Conservation (phyloP, 805 yeast species). For the Lipomyces spencermartinsiae region DNA sequence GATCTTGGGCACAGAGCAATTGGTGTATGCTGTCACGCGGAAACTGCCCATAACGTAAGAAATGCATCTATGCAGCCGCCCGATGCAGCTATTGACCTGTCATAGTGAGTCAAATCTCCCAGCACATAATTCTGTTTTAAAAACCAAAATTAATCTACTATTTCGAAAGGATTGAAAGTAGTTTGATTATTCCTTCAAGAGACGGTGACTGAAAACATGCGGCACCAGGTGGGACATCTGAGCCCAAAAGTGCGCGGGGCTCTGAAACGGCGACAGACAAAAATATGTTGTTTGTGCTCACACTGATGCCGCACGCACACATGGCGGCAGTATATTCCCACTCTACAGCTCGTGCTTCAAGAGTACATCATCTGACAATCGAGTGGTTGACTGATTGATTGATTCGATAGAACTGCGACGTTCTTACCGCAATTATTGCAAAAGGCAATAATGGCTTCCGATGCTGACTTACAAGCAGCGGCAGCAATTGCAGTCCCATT, state of each 20-base stretch:
- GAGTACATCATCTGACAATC: background rate
- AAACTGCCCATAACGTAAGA: too few relatives aligned
- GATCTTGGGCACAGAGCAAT: too few relatives aligned
- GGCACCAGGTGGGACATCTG: background rate
- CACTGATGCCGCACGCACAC: background rate
- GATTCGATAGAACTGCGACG: background rate
- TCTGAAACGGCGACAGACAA: too few relatives aligned
- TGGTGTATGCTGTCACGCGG: too few relatives aligned
- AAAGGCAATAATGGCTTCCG: constrained; percentile 4
- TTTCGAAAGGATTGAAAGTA: background rate
- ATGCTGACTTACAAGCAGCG: constrained; percentile 1
- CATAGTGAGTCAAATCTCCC: too few relatives aligned
- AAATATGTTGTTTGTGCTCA: background rate
- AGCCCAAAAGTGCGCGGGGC: background rate
- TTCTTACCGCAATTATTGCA: background rate
- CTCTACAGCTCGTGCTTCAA: too few relatives aligned
- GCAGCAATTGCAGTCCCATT: background rate
- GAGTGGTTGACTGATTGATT: background rate
- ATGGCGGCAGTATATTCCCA: background rate
- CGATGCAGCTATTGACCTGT: too few relatives aligned
- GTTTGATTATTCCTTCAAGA: background rate
- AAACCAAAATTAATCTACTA: too few relatives aligned
- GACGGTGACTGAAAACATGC: background rate
- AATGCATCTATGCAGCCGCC: too few relatives aligned
- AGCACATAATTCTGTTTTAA: too few relatives aligned